Evolutionary conservation across 495 filamentous ascomycete genomes (phyloP), one percentile per base, ranked within the genome.

Genomic region (Aspergillus sclerotioniger): DNA sequence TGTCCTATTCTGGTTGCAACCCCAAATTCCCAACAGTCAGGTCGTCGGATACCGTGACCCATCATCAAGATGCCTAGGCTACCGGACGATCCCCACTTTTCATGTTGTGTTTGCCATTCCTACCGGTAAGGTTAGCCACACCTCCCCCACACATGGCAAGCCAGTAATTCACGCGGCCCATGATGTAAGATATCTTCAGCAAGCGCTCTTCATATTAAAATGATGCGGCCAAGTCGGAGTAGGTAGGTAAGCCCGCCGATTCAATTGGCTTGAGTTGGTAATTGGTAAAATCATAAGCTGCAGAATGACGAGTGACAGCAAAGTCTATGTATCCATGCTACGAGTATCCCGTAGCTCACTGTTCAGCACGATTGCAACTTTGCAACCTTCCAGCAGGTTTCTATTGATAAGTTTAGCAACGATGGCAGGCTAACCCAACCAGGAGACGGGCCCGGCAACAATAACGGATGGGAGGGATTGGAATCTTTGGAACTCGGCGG

Each of bases 401-500:
- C 28, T 32, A 50, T 50, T 50, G 47, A 32, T 50, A 50, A 49
- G 20, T 60, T 50, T 35, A 21, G 43, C 44, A 49, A 53, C 9
- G n/a, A 53, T 29, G 9, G 33, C 28, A n/a, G 32, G 25, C 57
- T 59, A 63, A 54, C 61, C 61, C 25, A 59, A 56, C 15, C 28
- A 25, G 54, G 61, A 57, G 61, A 28, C 25, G 53, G 43, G 25
- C 39, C 57, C 48, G 53, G 43, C 16, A 49, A 46, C 15, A 57
- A 51, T 17, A 56, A 28, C 33, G 53, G 49, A 35, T 61, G 29
- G 48, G 58, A 35, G 28, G 25, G 43, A 63, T 49, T 53, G 56
- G 52, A 63, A 59, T 63, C 56, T 59, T 56, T 63, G 61, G 59
- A 58, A 62, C 43, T 62, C 10, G 50, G 44, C 59, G 54, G 54